Percentiles rank a stretch among this genome's conserved stretches.
Conservation (phyloP, 352 stramenopile species). For the Stramenopiles sp. region DNA sequence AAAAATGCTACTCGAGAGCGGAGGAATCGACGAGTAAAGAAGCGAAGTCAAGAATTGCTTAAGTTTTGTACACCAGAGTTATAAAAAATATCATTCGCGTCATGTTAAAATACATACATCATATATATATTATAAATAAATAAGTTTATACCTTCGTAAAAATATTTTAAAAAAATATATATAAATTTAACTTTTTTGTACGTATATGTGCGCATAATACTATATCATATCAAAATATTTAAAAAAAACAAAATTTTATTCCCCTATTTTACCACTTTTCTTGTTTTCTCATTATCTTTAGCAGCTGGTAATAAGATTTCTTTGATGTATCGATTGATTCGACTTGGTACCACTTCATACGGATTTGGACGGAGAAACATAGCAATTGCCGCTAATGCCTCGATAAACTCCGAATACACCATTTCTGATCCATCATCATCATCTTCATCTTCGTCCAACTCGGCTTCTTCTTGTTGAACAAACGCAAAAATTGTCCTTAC, state of each 20-base stretch:
- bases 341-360: slow-evolving; percentile 16
- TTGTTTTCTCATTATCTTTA: slow-evolving; percentile 9
- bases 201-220: too few species aligned
- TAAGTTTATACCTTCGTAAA: too few species aligned
- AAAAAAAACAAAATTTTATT: not conserved
- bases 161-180: too few species aligned
- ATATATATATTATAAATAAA: too few species aligned
- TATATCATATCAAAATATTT: not conserved
- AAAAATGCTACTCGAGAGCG: not conserved
- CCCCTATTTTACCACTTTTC: not conserved
- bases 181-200: too few species aligned
- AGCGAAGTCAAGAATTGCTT: not conserved
- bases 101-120: too few species aligned
- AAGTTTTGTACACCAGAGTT: not conserved
- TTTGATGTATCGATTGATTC: slow-evolving; percentile 13
- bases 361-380: slow-evolving; percentile 17
- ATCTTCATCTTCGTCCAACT: slow-evolving; percentile 12
- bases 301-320: not conserved
- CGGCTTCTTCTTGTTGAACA: slow-evolving; percentile 17
- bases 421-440: slow-evolving; percentile 17
- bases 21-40: not conserved
- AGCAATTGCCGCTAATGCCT: slow-evolving; percentile 14
- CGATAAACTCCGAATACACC: slow-evolving; percentile 17
- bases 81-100: too few species aligned
- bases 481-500: slow-evolving; percentile 18